Evolutionary conservation across 345 rosid genomes (phyloP), one percentile per base, ranked within the genome.

Genomic region (Anastatica hierochuntica): DNA sequence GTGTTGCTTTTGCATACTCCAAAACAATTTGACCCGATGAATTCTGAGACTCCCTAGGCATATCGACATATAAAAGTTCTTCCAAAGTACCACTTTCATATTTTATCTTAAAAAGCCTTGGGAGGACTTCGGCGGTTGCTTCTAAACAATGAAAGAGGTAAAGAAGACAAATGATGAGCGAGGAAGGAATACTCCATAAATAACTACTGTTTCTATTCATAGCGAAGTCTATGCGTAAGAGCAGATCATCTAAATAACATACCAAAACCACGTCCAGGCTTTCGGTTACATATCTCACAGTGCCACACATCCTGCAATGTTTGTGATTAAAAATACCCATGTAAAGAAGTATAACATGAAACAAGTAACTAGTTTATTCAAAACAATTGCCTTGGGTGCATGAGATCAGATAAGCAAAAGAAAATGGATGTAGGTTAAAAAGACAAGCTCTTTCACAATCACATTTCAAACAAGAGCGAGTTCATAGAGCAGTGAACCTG

Each of bases 221-320:
- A 31, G 26, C 18, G 6, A 50, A 49, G 15, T 17, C 14, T 31
- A 19, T 41, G 19, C 29, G 14, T 3, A 36, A 53, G 30, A n/a
- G 30, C 8, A 24, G 12, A 50, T 58, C n/a, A 13, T 58, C 29
- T 43, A 14, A 23, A 33, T 42, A 56, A 56, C 94, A 43, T 81
- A 92, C 98, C 98, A 71, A 92, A 88, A 39, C 98, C 98, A 66
- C 98, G 90, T 47, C 98, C 98, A 14, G 98, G 97, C 79, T 83
- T 88, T 56, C 88, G 82, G 66, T 81, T 88, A 66, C 98, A 92
- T 62, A 92, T 88, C 68, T 88, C 98, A 73, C 97, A 92, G 68
- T 88, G 97, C 98, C 98, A 92, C 59, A 79, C 90, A 65, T 88
- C 98, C 97, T 92, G 84, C 68, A 77, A 64, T 26, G 53, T 70